Base-by-base conservation (phyloP, 352 stramenopile species). In the Thraustotheca clavata region DNA sequence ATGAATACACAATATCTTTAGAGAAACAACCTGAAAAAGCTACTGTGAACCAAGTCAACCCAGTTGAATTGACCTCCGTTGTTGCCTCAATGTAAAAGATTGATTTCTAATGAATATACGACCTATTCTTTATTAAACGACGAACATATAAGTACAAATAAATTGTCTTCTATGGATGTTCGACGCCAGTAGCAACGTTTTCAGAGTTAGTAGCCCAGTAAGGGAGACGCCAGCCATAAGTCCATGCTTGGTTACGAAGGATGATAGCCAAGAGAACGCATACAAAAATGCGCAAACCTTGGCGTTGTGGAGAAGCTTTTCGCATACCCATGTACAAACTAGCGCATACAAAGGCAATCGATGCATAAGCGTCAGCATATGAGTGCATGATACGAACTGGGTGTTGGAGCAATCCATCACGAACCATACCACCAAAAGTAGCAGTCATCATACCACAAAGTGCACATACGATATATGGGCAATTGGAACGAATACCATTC, bases 361-460 rank as follows among this genome's bases (percentile, higher is more conserved):
- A 67, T 9, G 73, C 73, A 39, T 79, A 79, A 26, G 76, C 69
- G 47, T 79, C 73, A 29, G 62, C 57, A 35, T 77, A 60, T 27
- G 69, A 73, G 61, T 77, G 71, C 48, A 79, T 50, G 60, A 79
- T 77, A 33, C 73, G 63, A 22, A 49, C 59, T 12, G 69, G 71
- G 32, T 67, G 46, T 67, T 71, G 47, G 29, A 35, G 26, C 31
- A 74, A 33, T 7, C 34, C 47, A 27, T 66, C 59, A 20, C 73
- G 68, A 26, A 73, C 74, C 16, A 79, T 49, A 20, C 73, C 73
- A 3, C 73, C 73, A 43, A 79, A 79, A 6, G 73, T 79, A 0
- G 73, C 69, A 4, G 73, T 79, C n/a, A 79, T 54, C 73, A 77
- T 79, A 3, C 73, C 73, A 60, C 71, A 77, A 26, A 61, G 35